Conservation (phyloP, 345 rosid genomes). For the Bretschneidera sinensis region DNA sequence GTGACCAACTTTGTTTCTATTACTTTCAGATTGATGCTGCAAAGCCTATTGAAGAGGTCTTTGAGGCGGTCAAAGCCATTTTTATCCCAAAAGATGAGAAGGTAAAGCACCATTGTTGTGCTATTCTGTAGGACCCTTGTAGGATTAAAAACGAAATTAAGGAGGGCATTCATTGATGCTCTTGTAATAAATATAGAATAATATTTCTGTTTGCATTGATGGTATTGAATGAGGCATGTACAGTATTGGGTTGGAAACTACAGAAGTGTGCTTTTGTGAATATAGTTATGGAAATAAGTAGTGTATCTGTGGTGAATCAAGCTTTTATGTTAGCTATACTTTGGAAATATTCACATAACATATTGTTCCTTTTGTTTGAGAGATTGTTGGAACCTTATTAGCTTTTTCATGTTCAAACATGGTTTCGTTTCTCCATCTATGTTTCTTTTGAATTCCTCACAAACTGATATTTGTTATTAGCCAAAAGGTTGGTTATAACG, state of each 20-base stretch:
- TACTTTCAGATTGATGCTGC: conserved; percentile 59
- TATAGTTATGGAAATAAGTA: too few species aligned
- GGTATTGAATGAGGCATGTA: too few species aligned
- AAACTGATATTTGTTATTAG: too few species aligned
- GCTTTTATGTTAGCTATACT: not conserved
- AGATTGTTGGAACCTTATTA: not conserved
- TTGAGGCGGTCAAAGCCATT: conserved; percentile 46
- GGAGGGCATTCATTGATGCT: not conserved
- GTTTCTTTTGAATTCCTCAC: too few species aligned
- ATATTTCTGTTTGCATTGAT: too few species aligned
- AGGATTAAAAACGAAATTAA: not conserved
- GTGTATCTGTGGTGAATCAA: not conserved
- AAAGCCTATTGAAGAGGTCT: conserved; percentile 59
- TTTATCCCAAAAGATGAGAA: conserved; percentile 44
- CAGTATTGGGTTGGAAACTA: not conserved
- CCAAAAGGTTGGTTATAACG: too few species aligned
- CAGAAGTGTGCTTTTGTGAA: not conserved
- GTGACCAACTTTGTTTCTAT: conserved; percentile 9
- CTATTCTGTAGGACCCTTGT: not conserved
- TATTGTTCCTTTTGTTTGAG: not conserved
- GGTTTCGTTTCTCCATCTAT: too few species aligned
- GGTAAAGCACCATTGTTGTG: conserved; percentile 21
- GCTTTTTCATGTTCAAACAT: not conserved
- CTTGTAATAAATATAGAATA: not conserved
- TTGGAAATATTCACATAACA: not conserved